Evolutionary conservation across 1,139 yeast genomes (phyloP).

Genomic region (Yamadazyma epiphylla): DNA sequence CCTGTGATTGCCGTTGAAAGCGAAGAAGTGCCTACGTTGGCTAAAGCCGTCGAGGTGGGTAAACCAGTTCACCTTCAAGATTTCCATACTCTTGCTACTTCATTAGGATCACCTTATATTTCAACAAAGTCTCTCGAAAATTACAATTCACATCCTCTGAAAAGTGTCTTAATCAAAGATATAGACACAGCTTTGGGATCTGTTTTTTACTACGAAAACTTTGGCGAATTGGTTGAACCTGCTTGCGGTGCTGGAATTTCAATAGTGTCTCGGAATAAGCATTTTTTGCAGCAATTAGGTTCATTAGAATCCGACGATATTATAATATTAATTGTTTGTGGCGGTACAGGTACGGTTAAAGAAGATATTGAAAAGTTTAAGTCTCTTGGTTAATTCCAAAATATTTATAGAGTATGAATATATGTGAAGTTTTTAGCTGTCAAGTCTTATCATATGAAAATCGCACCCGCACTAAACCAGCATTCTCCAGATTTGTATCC

Average conservation of each 20-base stretch:
- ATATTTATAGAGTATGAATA: no score
- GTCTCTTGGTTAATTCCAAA: conserved; percentile 1
- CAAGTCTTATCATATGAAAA: conserved; percentile 1
- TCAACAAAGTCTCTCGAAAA: conserved; percentile 44
- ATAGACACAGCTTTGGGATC: conserved; percentile 51
- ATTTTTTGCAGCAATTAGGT: conserved; percentile 28
- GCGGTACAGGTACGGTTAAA: conserved; percentile 49
- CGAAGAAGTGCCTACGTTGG: conserved; percentile 54
- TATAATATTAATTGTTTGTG: conserved; percentile 60
- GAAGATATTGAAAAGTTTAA: conserved; percentile 13
- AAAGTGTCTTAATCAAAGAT: conserved; percentile 43
- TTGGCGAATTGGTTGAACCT: conserved; percentile 57
- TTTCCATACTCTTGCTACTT: conserved; percentile 55
- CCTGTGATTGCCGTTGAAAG: conserved; percentile 60
- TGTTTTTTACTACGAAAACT: conserved; percentile 45
- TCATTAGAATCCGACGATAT: conserved; percentile 43
- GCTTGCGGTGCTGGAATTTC: conserved; percentile 75
- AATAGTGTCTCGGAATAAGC: conserved; percentile 38
- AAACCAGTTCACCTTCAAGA: conserved; percentile 39
- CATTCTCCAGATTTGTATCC: no score
- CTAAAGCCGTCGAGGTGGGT: conserved; percentile 44
- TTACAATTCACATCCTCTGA: conserved; percentile 21
- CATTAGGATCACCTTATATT: conserved; percentile 58
- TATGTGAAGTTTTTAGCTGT: no score
- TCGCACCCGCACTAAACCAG: no score